Percentiles rank a stretch among this genome's conserved stretches.
These are phyloP conservation scores for Cercospora janseana DNA, from an alignment of 2,329 filamentous ascomycete species.

Conservation along the genomic window DNA sequence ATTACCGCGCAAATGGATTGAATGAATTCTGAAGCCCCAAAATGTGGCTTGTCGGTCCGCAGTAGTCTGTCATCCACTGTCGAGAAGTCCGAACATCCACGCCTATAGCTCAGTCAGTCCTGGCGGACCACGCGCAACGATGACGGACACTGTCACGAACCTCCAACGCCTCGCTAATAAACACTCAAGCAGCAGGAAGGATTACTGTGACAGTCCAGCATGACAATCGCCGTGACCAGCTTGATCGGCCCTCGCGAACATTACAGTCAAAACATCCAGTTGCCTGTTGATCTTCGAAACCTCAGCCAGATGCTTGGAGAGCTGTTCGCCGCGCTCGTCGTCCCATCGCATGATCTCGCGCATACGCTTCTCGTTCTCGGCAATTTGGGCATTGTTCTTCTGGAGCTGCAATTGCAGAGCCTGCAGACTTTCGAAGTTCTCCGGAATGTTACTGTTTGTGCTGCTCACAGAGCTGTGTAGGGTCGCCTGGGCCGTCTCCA, in stretches of 20 bases:
- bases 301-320: constrained; percentile 15
- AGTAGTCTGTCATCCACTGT: too few species aligned
- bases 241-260: constrained; percentile 22
- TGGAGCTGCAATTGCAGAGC: constrained; percentile 23
- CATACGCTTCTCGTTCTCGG: constrained; percentile 24
- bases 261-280: constrained; percentile 15
- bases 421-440: constrained; percentile 20
- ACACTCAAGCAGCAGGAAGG: background rate
- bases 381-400: constrained; percentile 24
- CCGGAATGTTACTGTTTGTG: constrained; percentile 13
- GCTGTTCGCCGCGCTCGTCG: constrained; percentile 16
- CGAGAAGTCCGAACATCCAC: too few species aligned
- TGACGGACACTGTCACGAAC: too few species aligned
- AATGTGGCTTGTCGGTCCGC: too few species aligned
- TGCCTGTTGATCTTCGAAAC: constrained; percentile 24
- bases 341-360: constrained; percentile 19
- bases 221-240: constrained; percentile 20
- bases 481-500: constrained; percentile 15
- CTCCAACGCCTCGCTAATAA: constrained; percentile 2
- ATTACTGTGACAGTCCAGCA: constrained; percentile 13
- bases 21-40: too few species aligned
- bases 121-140: too few species aligned
- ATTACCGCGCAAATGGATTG: too few species aligned
- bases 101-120: too few species aligned
- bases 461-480: constrained; percentile 20